Base-by-base conservation (phyloP, 208 protist species). In the Acanthamoeba polyphaga region DNA sequence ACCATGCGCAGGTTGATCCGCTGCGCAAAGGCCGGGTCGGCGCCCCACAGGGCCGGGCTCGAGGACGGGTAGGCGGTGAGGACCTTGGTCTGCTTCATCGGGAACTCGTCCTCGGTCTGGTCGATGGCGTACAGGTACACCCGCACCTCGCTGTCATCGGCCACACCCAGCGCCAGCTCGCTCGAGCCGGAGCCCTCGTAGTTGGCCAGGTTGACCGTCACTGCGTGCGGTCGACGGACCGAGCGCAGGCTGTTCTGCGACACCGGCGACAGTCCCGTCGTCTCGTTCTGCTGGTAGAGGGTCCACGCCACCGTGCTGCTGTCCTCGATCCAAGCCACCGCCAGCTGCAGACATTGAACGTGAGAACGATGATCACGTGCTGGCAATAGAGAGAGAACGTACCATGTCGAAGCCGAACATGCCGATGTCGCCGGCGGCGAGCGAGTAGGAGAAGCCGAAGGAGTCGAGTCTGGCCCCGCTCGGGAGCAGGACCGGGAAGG, bases 101-200 rank as follows among this genome's bases (percentile, higher is more conserved):
- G 72, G 72, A 55, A 80, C 13, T 13, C 32, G 0, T 80, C 72
- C 72, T 80, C 24, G 8, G 32, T 12, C 46, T 51, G 22, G 27
- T 85, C 78, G 27, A 85, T 85, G 38, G 78, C 27, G 78, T 85
- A 85, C 17, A 85, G 46, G 46, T 85, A 85, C 3, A 58, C 27
- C 27, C 27, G 46, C 22, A 58, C 19, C 22, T n/a, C 38, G 27
- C 12, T 34, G 24, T 58, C 46, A 15, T 88, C 80, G 15, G 64
- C 49, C 12, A 88, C 3, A 49, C 29, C 46, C 53, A 88, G 80
- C 53, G 80, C 80, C 9, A 82, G 12, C 43, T 82, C 74, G 43
- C 17, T 15, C 17, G 43, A 53, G 34, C 80, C 80, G 51, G 80
- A 64, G 51, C 80, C 80, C n/a, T 88, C 80, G 80, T 88, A 88